phyloP scores from a whole-genome alignment of 164 flowering plant species.

The Warburgia ugandensis region DNA sequence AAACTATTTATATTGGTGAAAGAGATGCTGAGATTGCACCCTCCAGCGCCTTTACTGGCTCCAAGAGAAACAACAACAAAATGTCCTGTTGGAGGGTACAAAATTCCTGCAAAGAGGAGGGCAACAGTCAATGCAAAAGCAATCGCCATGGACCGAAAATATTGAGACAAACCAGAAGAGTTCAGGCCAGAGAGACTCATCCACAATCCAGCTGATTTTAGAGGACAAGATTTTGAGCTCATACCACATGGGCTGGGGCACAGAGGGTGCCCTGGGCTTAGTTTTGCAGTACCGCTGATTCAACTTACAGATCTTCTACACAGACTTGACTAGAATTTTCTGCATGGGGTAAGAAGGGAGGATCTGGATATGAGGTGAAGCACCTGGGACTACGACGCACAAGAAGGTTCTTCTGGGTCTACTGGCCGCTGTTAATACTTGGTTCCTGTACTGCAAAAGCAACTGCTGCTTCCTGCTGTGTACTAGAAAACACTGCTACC shows the following conservation, averaged over 20 bases:
- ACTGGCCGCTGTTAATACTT: not conserved
- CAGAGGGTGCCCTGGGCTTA: slow-evolving; percentile 6
- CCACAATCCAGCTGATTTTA: slow-evolving; percentile 1
- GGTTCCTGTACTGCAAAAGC: not conserved
- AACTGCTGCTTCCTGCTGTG: no score
- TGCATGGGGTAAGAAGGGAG: slow-evolving; percentile 24
- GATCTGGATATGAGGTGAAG: slow-evolving; percentile 42
- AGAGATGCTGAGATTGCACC: slow-evolving; percentile 5
- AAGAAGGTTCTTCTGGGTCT: slow-evolving; percentile 19
- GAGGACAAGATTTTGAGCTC: slow-evolving; percentile 2
- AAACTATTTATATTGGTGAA: slow-evolving; percentile 20
- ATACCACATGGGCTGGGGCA: slow-evolving; percentile 7
- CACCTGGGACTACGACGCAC: slow-evolving; percentile 17
- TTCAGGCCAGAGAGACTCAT: slow-evolving; percentile 10
- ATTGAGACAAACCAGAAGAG: slow-evolving; percentile 5
- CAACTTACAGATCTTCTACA: slow-evolving; percentile 9
- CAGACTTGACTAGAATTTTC: slow-evolving; percentile 5
- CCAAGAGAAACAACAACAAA: not conserved
- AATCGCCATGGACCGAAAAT: not conserved
- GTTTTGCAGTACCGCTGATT: not conserved
- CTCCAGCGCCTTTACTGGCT: slow-evolving; percentile 6
- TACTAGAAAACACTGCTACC: no score
- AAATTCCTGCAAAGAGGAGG: slow-evolving; percentile 1
- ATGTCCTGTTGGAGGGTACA: not conserved
- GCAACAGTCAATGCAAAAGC: slow-evolving; percentile 3